Conservation (phyloP, 2,329 filamentous ascomycete genomes). For the Colletotrichum tropicicola region DNA sequence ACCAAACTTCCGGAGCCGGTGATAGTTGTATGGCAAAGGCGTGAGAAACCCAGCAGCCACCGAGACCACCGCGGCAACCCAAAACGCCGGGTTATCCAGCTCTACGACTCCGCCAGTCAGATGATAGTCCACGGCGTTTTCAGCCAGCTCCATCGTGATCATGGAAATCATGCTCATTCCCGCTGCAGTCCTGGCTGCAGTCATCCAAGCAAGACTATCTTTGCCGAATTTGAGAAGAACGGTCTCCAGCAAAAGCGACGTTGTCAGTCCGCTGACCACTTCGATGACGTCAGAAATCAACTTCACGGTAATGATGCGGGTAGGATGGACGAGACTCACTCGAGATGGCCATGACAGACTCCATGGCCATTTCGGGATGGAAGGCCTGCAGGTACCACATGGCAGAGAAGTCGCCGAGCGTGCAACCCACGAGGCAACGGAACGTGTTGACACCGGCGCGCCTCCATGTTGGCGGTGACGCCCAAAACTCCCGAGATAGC, state of each 20-base stretch:
- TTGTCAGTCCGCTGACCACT: conserved; percentile 62
- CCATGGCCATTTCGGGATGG: conserved; percentile 55
- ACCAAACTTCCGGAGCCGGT: conserved; percentile 56
- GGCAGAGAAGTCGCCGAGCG: conserved; percentile 62
- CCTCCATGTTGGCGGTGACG: conserved; percentile 48
- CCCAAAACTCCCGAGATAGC: conserved; percentile 41
- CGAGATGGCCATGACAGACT: conserved; percentile 59
- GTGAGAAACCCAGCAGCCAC: conserved; percentile 55
- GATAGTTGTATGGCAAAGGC: conserved; percentile 63
- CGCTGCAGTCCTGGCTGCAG: conserved; percentile 59
- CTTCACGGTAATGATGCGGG: background rate
- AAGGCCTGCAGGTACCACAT: conserved; percentile 63
- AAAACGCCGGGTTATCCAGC: conserved; percentile 57
- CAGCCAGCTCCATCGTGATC: conserved; percentile 64
- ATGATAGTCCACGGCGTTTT: conserved; percentile 64
- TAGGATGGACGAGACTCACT: conserved; percentile 45
- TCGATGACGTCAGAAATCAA: background rate
- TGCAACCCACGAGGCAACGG: conserved; percentile 64
- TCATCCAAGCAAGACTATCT: conserved; percentile 55
- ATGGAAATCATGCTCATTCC: conserved; percentile 69
- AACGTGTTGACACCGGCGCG: conserved; percentile 63
- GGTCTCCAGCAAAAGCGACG: conserved; percentile 63
- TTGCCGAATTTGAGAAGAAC: conserved; percentile 56
- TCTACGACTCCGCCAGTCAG: conserved; percentile 60
- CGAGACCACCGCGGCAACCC: conserved; percentile 57